Percentiles rank a stretch among this genome's conserved stretches.
Evolutionary conservation across 2,329 filamentous ascomycete genomes (phyloP).

Genomic region (Blastomyces parvus): DNA sequence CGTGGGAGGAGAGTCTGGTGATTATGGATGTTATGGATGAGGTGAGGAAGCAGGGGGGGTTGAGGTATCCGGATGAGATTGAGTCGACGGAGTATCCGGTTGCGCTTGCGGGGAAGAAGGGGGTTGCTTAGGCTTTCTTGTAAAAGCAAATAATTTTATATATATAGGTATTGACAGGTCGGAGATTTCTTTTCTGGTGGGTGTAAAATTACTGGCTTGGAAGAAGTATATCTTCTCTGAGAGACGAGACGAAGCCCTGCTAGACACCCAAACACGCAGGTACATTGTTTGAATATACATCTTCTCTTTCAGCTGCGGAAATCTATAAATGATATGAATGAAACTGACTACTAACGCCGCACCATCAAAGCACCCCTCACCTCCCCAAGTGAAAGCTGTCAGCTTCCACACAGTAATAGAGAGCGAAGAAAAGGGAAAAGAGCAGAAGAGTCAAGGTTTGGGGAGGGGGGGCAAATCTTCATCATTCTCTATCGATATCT

Average conservation of each 20-base stretch:
- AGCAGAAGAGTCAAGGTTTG: neutral
- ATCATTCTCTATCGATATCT: neutral
- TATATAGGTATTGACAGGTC: neutral
- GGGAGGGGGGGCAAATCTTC: neutral
- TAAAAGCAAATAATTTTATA: too few species aligned
- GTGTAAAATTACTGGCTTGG: neutral
- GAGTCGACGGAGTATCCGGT: constrained; percentile 50
- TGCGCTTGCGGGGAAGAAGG: constrained; percentile 20
- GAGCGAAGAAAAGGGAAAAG: neutral
- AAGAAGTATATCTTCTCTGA: too few species aligned
- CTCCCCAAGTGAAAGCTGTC: neutral
- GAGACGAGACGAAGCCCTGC: too few species aligned
- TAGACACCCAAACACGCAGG: too few species aligned
- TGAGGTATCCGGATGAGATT: constrained; percentile 57
- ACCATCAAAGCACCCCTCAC: neutral
- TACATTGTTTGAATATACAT: too few species aligned
- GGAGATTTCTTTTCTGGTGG: neutral
- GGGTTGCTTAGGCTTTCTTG: neutral
- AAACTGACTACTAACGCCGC: neutral
- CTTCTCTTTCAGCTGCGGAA: too few species aligned
- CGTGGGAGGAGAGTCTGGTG: constrained; percentile 65
- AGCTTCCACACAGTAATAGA: neutral
- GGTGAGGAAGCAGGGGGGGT: constrained; percentile 51
- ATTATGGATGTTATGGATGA: constrained; percentile 79
- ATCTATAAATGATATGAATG: neutral